These are phyloP conservation scores for Platanthera guangdongensis DNA, from an alignment of 106 monocot species.

Conservation along the genomic window DNA sequence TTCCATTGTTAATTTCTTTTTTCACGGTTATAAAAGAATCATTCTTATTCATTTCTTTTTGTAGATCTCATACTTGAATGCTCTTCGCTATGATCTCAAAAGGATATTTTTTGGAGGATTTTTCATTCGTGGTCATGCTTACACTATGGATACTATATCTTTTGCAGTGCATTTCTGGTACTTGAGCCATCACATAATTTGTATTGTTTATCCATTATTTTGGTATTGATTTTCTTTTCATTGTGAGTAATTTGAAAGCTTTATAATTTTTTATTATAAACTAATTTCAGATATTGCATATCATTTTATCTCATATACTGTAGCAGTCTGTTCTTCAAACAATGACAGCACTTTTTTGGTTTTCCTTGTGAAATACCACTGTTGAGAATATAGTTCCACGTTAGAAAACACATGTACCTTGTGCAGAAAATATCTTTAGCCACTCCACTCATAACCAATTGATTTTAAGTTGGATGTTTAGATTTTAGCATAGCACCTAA, in stretches of 20 bases:
- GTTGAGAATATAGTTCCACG: too few species aligned
- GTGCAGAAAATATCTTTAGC: too few species aligned
- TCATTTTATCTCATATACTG: not conserved
- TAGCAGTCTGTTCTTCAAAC: not conserved
- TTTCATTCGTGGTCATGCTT: slow-evolving; percentile 99
- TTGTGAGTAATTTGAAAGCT: not conserved
- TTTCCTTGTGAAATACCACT: not conserved
- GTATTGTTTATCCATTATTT: not conserved
- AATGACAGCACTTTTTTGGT: not conserved
- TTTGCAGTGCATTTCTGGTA: slow-evolving; percentile 99
- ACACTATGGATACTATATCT: slow-evolving; percentile 99
- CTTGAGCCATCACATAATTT: not conserved
- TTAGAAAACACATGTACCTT: too few species aligned
- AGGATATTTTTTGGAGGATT: slow-evolving; percentile 97
- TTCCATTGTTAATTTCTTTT: not conserved
- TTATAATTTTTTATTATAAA: not conserved
- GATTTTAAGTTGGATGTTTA: too few species aligned
- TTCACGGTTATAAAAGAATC: not conserved
- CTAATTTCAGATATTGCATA: not conserved
- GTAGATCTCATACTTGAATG: slow-evolving; percentile 91
- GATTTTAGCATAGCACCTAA: not conserved
- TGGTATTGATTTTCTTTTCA: not conserved
- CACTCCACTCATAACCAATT: too few species aligned
- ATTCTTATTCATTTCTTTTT: slow-evolving; percentile 20
- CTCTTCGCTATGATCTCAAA: slow-evolving; percentile 94